Evolutionary conservation across 441 rosid species (phyloP), one percentile per base, ranked within the genome.

Genomic region (Brassica hybrid): DNA sequence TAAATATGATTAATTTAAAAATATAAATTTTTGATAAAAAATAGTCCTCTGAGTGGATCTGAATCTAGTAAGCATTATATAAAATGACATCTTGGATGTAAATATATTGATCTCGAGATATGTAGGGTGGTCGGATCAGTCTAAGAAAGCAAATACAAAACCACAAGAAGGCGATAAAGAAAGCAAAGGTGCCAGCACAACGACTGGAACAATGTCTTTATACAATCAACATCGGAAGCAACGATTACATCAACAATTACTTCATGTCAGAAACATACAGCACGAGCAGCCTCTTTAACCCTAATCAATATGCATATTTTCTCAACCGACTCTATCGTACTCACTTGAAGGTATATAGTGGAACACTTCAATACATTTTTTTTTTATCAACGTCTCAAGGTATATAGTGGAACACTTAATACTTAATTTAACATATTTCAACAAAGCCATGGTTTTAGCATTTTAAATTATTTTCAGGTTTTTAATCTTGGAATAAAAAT

Each of bases 221-320:
- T 38, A n/a, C 80, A 2, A 81, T 90, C 17, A 88, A 81, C 62
- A 76, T 86, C 0, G 93, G 95, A 30, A 83, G 67, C 73, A 87
- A 87, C 27, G 95, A 90, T 58, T 88, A 87, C 79, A 25, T 86
- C 4, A 83, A 80, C 87, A 87, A 90, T 52, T 90, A 88, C 75
- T 87, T 89, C 70, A 23, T 77, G 85, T 73, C 88, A 6, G 1
- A 66, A 0, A n/a, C 57, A 3, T 87, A 84, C 65, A 56, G 54
- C 1, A 81, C 86, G 9, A 82, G 84, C 36, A 11, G 7, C 7
- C 62, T 45, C 0, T 80, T 73, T 41, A 72, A 73, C 0, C 86
- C 85, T 4, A 67, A 79, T 3, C 76, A 76, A 45, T 91, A 56
- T 30, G 88, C 91, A 8, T 50, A 13, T 0, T 67, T 68, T 10